Evolutionary conservation across 2,329 filamentous ascomycete species (phyloP).

Genomic region (Phoma sp.): DNA sequence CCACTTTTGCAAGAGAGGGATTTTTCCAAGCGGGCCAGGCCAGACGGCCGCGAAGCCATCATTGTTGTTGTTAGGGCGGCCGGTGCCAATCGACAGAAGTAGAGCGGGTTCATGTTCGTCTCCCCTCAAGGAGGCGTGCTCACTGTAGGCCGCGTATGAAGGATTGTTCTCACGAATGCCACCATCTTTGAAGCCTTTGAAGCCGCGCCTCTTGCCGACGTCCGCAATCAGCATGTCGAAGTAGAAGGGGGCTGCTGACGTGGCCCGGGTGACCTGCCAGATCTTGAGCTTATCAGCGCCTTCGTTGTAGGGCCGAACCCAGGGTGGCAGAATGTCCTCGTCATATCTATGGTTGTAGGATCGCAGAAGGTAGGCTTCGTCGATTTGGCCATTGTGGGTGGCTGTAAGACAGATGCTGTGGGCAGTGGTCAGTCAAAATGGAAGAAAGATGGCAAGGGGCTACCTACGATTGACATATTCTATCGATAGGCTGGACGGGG

Average conservation of each 20-base stretch:
- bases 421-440: neutral
- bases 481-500: slow-evolving; percentile 28
- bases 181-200: slow-evolving; percentile 56
- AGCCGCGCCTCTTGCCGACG: slow-evolving; percentile 43
- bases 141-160: slow-evolving; percentile 54
- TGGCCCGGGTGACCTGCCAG: slow-evolving; percentile 60
- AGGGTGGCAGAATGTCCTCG: slow-evolving; percentile 49
- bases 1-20: slow-evolving; percentile 51
- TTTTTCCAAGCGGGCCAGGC: slow-evolving; percentile 53
- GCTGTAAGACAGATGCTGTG: slow-evolving; percentile 55
- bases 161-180: slow-evolving; percentile 60
- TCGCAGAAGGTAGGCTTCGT: slow-evolving; percentile 56
- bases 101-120: slow-evolving; percentile 52
- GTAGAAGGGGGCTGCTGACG: slow-evolving; percentile 60
- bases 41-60: slow-evolving; percentile 56
- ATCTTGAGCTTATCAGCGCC: slow-evolving; percentile 55
- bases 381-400: slow-evolving; percentile 54
- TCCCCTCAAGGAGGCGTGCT: slow-evolving; percentile 55
- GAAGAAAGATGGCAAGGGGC: neutral
- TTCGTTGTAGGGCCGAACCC: slow-evolving; percentile 57
- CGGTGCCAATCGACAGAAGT: slow-evolving; percentile 55
- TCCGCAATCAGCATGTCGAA: slow-evolving; percentile 57
- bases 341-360: slow-evolving; percentile 56
- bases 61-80: slow-evolving; percentile 51
- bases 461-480: slow-evolving; percentile 48